phyloP scores from a whole-genome alignment of 441 rosid genomes.

The Raphanus hybrid region DNA sequence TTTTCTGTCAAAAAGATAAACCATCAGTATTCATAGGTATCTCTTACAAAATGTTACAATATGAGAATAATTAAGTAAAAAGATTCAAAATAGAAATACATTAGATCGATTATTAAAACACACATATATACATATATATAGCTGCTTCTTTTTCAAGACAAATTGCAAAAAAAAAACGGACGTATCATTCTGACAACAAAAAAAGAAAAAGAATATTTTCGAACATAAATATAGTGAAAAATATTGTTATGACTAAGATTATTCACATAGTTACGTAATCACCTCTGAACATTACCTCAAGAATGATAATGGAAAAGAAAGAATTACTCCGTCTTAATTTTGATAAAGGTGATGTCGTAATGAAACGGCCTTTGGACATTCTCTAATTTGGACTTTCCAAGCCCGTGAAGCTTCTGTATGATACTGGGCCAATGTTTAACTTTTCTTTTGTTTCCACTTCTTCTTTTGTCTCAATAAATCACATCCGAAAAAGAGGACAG shows the following conservation, averaged over 20 bases:
- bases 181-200: background rate
- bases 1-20: background rate
- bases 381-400: conserved; percentile 1
- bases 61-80: background rate
- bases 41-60: background rate
- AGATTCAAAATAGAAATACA: background rate
- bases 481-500: background rate
- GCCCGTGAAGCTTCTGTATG: conserved; percentile 1
- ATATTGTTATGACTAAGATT: background rate
- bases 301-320: no score
- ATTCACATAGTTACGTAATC: background rate
- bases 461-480: background rate
- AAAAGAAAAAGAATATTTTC: background rate
- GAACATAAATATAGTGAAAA: background rate
- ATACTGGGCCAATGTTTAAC: background rate
- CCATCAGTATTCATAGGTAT: background rate
- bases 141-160: background rate
- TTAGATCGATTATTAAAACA: background rate
- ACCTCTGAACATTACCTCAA: no score
- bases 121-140: background rate
- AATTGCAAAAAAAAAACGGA: background rate
- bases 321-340: no score
- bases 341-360: no score
- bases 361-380: no score
- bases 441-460: background rate